Evolutionary conservation across 2,329 filamentous ascomycete genomes (phyloP), one percentile per base, ranked within the genome.

Genomic region (Dryadomyces sulphureus): DNA sequence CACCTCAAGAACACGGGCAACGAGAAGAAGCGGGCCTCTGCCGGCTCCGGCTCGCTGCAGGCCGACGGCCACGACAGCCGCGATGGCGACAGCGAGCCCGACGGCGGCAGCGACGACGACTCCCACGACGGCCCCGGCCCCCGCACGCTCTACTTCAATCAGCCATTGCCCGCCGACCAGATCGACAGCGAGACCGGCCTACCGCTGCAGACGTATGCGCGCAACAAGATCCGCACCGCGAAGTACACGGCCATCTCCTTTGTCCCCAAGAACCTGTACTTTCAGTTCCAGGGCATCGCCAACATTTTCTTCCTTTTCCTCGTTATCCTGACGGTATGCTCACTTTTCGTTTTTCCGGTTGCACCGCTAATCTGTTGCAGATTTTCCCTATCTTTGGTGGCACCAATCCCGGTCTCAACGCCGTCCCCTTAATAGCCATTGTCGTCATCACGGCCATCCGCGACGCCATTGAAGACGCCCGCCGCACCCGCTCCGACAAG

Each of bases 281-380:
- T 94, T 53, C 93, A 98, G 64, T 96, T 98, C 60, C 90, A 98
- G 65, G 96, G 96, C 59, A 83, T 98, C 57, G 92, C 92, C 59
- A 98, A 98, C 63, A 82, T 96, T 45, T 98, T 96, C 67, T 98
- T 98, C 73, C 71, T 96, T 55, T 95, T 96, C 66, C 75, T 90
- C 56, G 89, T 95, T 60, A 94, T 98, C 59, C 75, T 98, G 49
- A 81, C 82, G 58, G 92, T 96, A 81, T 72, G 89, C 74, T 9
- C 5, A 1, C n/a, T 7, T 25, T 4, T 32, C 19, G 6, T 6
- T 27, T 21, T n/a, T 32, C 21, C 16, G 27, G 16, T 22, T 5
- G 17, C 22, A 30, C 12, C 43, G 44, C n/a, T 42, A 34, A 2
- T 17, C 14, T n/a, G n/a, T n/a, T 12, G 14, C 30, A 96, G 92